phyloP scores from a whole-genome alignment of 768 basidiomycete species.

The Boletus reticulatus region DNA sequence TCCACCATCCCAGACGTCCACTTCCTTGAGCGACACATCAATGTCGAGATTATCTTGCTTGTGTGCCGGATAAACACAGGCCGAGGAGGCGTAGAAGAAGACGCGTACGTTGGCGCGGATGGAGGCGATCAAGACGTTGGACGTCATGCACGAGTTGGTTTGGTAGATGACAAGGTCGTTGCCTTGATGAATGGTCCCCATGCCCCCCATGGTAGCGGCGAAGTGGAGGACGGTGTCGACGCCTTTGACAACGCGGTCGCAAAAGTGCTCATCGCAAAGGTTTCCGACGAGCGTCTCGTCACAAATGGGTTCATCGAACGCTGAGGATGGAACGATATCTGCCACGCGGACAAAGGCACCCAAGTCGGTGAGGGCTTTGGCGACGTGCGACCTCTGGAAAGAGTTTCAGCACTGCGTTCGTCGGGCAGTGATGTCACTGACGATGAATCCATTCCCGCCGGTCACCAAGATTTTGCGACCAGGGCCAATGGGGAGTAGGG shows the following conservation, averaged over 20 bases:
- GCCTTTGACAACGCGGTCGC: slow-evolving; percentile 36
- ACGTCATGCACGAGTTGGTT: slow-evolving; percentile 50
- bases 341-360: slow-evolving; percentile 42
- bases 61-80: slow-evolving; percentile 52
- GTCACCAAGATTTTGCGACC: slow-evolving; percentile 38
- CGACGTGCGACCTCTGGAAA: slow-evolving; percentile 51
- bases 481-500: not conserved
- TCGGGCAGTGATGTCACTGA: slow-evolving; percentile 22
- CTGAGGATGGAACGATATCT: slow-evolving; percentile 35
- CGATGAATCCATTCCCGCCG: slow-evolving; percentile 56
- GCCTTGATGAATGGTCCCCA: slow-evolving; percentile 55
- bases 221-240: slow-evolving; percentile 52
- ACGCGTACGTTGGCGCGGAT: slow-evolving; percentile 36
- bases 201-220: slow-evolving; percentile 63
- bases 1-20: slow-evolving; percentile 39
- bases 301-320: slow-evolving; percentile 22
- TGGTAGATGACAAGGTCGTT: slow-evolving; percentile 51
- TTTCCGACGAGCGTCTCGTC: slow-evolving; percentile 43
- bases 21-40: slow-evolving; percentile 46
- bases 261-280: slow-evolving; percentile 43
- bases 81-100: slow-evolving; percentile 58
- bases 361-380: slow-evolving; percentile 33
- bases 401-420: not conserved
- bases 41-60: slow-evolving; percentile 34
- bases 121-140: slow-evolving; percentile 44